Conservation (phyloP, 2,329 filamentous ascomycete genomes). For the Penicillium sp. region DNA sequence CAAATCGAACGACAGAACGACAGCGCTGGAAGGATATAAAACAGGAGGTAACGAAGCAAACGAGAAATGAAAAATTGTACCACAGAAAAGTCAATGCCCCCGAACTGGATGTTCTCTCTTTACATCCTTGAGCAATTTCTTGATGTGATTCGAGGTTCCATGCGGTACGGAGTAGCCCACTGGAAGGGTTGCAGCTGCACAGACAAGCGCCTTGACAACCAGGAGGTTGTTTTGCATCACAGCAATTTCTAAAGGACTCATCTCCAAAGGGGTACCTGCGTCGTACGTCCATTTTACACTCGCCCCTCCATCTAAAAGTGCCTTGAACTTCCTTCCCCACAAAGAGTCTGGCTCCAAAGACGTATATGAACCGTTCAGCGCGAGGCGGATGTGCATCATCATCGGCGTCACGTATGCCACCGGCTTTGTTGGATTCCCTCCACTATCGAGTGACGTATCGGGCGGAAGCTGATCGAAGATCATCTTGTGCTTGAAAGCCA, state of each 20-base stretch:
- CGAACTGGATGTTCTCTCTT: not conserved
- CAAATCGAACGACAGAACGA: not conserved
- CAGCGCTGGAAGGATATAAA: not conserved
- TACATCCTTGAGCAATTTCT: not conserved
- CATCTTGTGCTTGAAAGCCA: not conserved
- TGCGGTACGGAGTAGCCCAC: not conserved
- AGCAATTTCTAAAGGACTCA: not conserved
- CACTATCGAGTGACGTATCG: not conserved
- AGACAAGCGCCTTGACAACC: not conserved
- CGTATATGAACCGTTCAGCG: not conserved
- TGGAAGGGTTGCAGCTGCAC: not conserved
- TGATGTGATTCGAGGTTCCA: not conserved
- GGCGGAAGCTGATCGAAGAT: not conserved
- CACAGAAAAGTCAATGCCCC: not conserved
- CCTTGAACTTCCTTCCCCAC: not conserved
- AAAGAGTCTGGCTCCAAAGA: not conserved
- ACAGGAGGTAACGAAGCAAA: not conserved
- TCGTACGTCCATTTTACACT: not conserved
- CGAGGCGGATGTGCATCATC: not conserved
- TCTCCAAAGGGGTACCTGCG: not conserved
- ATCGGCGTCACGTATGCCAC: not conserved
- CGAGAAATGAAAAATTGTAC: not conserved
- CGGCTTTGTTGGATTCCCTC: not conserved
- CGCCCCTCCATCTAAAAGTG: not conserved
- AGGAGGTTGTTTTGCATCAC: not conserved